Evolutionary conservation across 495 filamentous ascomycete genomes (phyloP).

Genomic region (Tirmania nivea): DNA sequence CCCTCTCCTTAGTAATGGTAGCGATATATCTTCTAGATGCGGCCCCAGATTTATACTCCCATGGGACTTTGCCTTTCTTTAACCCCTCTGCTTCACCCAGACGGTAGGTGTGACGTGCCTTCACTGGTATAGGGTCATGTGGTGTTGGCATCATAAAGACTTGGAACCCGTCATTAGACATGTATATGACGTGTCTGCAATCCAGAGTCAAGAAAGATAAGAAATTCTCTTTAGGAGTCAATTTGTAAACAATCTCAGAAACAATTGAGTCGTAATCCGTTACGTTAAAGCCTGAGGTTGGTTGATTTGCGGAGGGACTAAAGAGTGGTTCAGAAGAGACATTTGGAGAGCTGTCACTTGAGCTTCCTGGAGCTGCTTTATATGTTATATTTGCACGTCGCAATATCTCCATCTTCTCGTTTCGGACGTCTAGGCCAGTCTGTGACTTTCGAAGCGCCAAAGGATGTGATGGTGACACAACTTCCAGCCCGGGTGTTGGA

Average conservation of each 20-base stretch:
- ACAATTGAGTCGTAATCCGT: conserved; percentile 1
- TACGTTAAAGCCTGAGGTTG: background rate
- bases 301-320: no score
- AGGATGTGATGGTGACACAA: conserved; percentile 1
- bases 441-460: conserved; percentile 11
- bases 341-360: background rate
- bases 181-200: conserved; percentile 12
- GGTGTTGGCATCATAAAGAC: conserved; percentile 11
- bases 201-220: conserved; percentile 10
- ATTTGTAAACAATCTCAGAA: conserved; percentile 11
- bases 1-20: conserved; percentile 14
- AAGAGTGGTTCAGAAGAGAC: conserved; percentile 1
- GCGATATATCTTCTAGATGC: conserved; percentile 16
- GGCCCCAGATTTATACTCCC: conserved; percentile 13
- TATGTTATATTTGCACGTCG: conserved; percentile 4
- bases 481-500: background rate
- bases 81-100: conserved; percentile 15
- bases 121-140: conserved; percentile 6
- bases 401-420: conserved; percentile 7
- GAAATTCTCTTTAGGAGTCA: conserved; percentile 17
- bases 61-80: conserved; percentile 15
- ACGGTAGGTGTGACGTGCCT: conserved; percentile 10
- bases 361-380: conserved; percentile 1
- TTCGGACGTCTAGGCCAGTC: conserved; percentile 12
- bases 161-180: conserved; percentile 15